These are phyloP conservation scores for Begonia fuchsioides DNA, from an alignment of 306 rosid genomes.

Conservation along the genomic window DNA sequence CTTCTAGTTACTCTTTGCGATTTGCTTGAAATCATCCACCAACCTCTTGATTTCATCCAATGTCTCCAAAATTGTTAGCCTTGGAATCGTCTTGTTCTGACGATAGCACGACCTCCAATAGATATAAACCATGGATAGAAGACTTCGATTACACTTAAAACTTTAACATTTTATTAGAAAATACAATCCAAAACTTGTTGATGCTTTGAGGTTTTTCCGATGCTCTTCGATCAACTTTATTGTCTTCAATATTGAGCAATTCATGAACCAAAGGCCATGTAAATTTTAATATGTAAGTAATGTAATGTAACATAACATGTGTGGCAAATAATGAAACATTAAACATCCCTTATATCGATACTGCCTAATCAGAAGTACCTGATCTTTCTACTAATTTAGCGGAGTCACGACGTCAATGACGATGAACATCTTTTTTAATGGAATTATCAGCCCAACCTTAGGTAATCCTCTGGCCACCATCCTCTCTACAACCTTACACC, in stretches of 20 bases:
- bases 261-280: slow-evolving; percentile 94
- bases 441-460: too few species aligned
- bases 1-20: slow-evolving; percentile 73
- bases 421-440: too few species aligned
- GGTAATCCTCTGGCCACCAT: too few species aligned
- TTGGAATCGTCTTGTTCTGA: slow-evolving; percentile 88
- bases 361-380: slow-evolving; percentile 29
- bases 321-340: neutral
- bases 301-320: neutral
- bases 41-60: slow-evolving; percentile 93
- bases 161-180: neutral
- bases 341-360: neutral
- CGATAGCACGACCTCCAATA: slow-evolving; percentile 86
- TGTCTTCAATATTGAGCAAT: slow-evolving; percentile 86
- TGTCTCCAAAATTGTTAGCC: slow-evolving; percentile 88
- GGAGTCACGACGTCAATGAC: slow-evolving; percentile 90
- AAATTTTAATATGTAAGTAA: slow-evolving; percentile 4
- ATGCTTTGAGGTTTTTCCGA: slow-evolving; percentile 61
- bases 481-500: too few species aligned
- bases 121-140: slow-evolving; percentile 3
- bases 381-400: slow-evolving; percentile 92
- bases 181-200: slow-evolving; percentile 58
- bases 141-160: too few species aligned
- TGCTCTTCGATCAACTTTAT: slow-evolving; percentile 69
- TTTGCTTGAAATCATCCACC: slow-evolving; percentile 92